Evolutionary conservation across 2,329 filamentous ascomycete species (phyloP).

Genomic region (Epichloe scottii): DNA sequence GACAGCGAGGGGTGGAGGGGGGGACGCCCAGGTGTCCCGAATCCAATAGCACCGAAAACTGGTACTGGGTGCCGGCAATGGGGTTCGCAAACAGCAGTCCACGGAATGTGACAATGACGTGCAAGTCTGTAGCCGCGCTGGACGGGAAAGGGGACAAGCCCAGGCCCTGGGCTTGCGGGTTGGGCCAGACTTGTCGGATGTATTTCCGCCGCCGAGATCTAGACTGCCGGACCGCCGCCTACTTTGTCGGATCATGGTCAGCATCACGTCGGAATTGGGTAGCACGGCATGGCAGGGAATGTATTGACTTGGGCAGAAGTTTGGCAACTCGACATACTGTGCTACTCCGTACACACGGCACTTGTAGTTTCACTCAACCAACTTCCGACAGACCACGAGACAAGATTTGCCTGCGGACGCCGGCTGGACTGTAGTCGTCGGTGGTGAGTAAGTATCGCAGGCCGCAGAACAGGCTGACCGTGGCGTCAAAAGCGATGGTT

Average conservation of each 20-base stretch:
- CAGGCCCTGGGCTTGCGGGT: too few relatives aligned
- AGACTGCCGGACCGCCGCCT: not conserved
- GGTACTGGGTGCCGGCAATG: not conserved
- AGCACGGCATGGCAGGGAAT: not conserved
- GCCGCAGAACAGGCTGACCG: not conserved
- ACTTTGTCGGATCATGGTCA: not conserved
- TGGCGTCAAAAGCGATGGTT: not conserved
- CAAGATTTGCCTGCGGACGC: not conserved
- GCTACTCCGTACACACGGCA: not conserved
- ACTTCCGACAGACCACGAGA: not conserved
- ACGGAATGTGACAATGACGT: not conserved
- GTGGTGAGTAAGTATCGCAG: not conserved
- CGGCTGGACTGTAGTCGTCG: too few relatives aligned
- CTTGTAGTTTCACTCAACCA: not conserved
- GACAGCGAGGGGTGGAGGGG: not conserved
- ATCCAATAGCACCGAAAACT: slow-evolving; percentile 12
- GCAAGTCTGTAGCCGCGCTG: not conserved
- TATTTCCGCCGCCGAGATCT: not conserved
- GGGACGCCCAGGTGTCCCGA: slow-evolving; percentile 11
- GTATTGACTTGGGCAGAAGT: too few relatives aligned
- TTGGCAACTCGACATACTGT: not conserved
- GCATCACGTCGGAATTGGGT: not conserved
- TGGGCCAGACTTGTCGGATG: too few relatives aligned
- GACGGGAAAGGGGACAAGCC: too few relatives aligned
- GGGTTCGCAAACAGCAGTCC: not conserved